These are phyloP conservation scores for Trichothecium sympodiale DNA, from an alignment of 2,329 filamentous ascomycete species.

Conservation along the genomic window DNA sequence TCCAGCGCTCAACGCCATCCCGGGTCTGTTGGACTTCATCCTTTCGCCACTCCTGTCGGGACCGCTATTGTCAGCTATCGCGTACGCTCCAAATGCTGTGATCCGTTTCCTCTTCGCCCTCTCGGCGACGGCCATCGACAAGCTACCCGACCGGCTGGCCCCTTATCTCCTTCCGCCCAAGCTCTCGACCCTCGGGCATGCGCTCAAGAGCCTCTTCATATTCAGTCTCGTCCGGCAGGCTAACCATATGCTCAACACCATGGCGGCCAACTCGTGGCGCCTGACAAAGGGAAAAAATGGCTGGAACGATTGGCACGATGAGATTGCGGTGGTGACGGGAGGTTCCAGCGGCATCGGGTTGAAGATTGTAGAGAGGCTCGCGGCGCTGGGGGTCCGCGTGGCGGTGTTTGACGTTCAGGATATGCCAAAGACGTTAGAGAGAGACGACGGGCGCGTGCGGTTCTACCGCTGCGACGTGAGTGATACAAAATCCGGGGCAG, in stretches of 20 bases:
- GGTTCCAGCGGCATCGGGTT: slow-evolving; percentile 31
- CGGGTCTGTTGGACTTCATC: slow-evolving; percentile 2
- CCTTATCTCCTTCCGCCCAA: background rate
- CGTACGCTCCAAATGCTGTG: slow-evolving; percentile 7
- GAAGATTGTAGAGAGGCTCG: slow-evolving; percentile 20
- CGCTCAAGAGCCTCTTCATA: slow-evolving; percentile 11
- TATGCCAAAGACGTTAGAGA: slow-evolving; percentile 13
- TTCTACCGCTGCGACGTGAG: slow-evolving; percentile 28
- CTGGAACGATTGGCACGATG: slow-evolving; percentile 25
- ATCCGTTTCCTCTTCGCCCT: slow-evolving; percentile 6
- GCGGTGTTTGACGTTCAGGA: slow-evolving; percentile 53
- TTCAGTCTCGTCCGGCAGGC: slow-evolving; percentile 12
- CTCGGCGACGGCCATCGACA: slow-evolving; percentile 2
- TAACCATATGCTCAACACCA: slow-evolving; percentile 14
- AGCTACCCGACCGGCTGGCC: slow-evolving; percentile 1
- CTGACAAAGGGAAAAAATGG: slow-evolving; percentile 6
- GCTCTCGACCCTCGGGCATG: slow-evolving; percentile 4
- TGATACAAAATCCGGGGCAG: slow-evolving; percentile 30
- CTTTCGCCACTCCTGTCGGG: slow-evolving; percentile 11
- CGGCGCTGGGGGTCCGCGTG: slow-evolving; percentile 42
- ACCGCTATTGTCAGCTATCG: slow-evolving; percentile 8
- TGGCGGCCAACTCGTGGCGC: slow-evolving; percentile 19
- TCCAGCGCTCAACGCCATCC: slow-evolving; percentile 6
- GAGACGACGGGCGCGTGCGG: slow-evolving; percentile 10
- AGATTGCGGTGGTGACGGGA: slow-evolving; percentile 32